Percentiles rank a stretch among this genome's conserved stretches.
Evolutionary conservation across 139 green algal species (phyloP).

Genomic region (Diplosphaera chodatii): DNA sequence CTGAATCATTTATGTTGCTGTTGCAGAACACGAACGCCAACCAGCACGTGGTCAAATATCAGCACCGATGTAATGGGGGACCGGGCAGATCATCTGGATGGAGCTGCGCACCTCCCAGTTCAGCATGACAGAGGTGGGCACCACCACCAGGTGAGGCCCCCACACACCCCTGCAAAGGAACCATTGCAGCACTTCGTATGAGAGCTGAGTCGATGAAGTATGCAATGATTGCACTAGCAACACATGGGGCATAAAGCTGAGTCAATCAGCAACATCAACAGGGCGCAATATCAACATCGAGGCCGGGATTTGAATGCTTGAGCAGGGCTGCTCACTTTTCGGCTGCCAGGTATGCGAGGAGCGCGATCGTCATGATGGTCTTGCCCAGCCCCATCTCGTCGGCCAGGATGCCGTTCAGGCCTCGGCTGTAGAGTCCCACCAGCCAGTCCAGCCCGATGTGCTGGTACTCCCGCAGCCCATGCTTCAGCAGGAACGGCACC

Average conservation of each 20-base stretch:
- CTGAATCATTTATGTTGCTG: too few species aligned
- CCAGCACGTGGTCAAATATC: too few species aligned
- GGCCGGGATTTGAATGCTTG: too few species aligned
- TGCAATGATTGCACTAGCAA: too few species aligned
- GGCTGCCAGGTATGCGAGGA: conserved; percentile 88
- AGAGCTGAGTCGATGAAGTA: too few species aligned
- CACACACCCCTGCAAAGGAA: conserved; percentile 60
- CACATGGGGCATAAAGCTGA: too few species aligned
- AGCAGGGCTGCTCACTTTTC: conserved; percentile 53
- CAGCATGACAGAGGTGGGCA: conserved; percentile 94
- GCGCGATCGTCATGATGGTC: conserved; percentile 92
- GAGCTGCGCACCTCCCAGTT: conserved; percentile 99
- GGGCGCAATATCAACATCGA: too few species aligned
- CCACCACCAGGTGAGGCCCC: conserved; percentile 97
- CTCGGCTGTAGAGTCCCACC: conserved; percentile 83
- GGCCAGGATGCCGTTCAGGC: conserved; percentile 92
- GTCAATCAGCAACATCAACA: too few species aligned
- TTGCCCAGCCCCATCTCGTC: conserved; percentile 94
- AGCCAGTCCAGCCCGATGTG: conserved; percentile 96
- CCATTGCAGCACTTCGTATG: too few species aligned
- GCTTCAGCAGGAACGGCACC: conserved; percentile 91
- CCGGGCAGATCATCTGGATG: too few species aligned
- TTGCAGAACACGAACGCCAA: too few species aligned
- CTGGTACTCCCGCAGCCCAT: conserved; percentile 90
- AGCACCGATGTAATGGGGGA: too few species aligned